Conservation (phyloP, 805 yeast species). For the Pichia eremophila region DNA sequence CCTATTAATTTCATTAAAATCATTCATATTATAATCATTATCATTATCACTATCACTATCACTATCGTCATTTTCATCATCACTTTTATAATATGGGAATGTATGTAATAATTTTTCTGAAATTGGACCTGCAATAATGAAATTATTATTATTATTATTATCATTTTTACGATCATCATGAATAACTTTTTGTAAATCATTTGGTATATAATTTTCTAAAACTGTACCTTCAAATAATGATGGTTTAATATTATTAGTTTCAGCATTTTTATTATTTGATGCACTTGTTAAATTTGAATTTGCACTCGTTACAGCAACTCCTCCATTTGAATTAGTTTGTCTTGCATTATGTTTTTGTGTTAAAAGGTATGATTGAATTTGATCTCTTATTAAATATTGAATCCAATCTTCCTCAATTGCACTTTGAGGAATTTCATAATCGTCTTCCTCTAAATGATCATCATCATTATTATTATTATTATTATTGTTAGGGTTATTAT, state of each 20-base stretch:
- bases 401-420: conserved; percentile 28
- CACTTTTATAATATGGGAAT: conserved; percentile 24
- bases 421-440: conserved; percentile 9
- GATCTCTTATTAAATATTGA: conserved; percentile 22
- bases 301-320: background rate
- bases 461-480: background rate
- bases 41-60: conserved; percentile 4
- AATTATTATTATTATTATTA: conserved; percentile 19
- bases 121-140: conserved; percentile 26
- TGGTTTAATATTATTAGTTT: conserved; percentile 12
- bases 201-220: conserved; percentile 19
- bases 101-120: conserved; percentile 24
- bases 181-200: conserved; percentile 16
- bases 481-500: no score
- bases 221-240: conserved; percentile 20
- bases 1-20: background rate
- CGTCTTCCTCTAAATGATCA: conserved; percentile 4
- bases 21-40: conserved; percentile 1
- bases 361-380: conserved; percentile 8
- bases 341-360: conserved; percentile 1
- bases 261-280: background rate
- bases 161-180: conserved; percentile 8
- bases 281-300: background rate
- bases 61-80: conserved; percentile 14
- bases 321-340: background rate